These are phyloP conservation scores for Lasiosphaeria ovina DNA, from an alignment of 495 filamentous ascomycete genomes.

Conservation along the genomic window DNA sequence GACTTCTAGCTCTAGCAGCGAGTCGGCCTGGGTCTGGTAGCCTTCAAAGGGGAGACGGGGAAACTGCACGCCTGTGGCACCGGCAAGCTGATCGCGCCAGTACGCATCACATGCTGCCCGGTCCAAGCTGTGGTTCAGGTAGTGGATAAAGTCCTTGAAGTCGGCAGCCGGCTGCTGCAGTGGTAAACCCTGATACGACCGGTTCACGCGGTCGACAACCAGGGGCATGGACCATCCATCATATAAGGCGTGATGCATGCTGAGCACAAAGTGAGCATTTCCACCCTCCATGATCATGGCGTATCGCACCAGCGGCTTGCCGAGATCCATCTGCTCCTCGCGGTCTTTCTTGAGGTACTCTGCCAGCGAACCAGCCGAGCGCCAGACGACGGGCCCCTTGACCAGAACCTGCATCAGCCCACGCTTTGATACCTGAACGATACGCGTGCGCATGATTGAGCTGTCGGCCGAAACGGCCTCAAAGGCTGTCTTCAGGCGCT, in stretches of 20 bases:
- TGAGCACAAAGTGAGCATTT: conserved; percentile 55
- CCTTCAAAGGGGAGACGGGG: conserved; percentile 54
- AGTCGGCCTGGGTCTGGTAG: conserved; percentile 54
- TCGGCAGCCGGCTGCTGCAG: conserved; percentile 46
- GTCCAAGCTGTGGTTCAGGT: conserved; percentile 37
- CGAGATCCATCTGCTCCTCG: conserved; percentile 51
- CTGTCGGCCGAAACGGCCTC: conserved; percentile 42
- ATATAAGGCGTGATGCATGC: conserved; percentile 66
- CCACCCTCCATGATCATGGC: conserved; percentile 46
- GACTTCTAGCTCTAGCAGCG: conserved; percentile 51
- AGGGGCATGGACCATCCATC: conserved; percentile 65
- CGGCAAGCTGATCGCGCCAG: conserved; percentile 46
- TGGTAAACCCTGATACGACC: conserved; percentile 30
- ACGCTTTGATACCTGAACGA: conserved; percentile 51
- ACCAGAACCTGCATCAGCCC: conserved; percentile 61
- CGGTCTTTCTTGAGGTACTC: conserved; percentile 45
- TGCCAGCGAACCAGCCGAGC: conserved; percentile 41
- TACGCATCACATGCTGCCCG: conserved; percentile 33
- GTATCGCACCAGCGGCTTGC: conserved; percentile 53
- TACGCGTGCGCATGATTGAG: conserved; percentile 58
- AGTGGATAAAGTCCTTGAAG: conserved; percentile 46
- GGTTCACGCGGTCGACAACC: conserved; percentile 53
- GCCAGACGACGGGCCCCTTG: conserved; percentile 49
- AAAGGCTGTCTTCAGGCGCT: conserved; percentile 51
- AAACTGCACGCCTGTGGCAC: conserved; percentile 55